phyloP scores from a whole-genome alignment of 1,284 basidiomycete genomes.

The Xanthoconium separans region DNA sequence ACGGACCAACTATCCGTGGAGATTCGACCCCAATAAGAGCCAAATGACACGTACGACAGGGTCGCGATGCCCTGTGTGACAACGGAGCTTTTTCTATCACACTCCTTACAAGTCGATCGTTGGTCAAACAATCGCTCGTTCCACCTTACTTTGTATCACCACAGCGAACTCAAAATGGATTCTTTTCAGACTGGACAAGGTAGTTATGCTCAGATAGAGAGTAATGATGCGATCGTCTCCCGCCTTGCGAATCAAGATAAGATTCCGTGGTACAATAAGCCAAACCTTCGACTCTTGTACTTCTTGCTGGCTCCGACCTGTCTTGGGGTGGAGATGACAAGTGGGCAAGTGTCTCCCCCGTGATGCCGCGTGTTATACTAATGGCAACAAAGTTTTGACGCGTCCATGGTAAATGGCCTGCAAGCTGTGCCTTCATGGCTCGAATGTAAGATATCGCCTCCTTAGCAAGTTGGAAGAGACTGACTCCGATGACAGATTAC shows the following conservation, averaged over 20 bases:
- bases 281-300: slow-evolving; percentile 19
- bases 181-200: too few species aligned
- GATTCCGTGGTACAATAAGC: slow-evolving; percentile 56
- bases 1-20: too few species aligned
- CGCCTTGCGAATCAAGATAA: slow-evolving; percentile 46
- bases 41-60: too few species aligned
- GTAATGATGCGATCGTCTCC: slow-evolving; percentile 41
- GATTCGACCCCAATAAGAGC: too few species aligned
- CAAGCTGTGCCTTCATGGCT: slow-evolving; percentile 23
- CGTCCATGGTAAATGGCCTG: slow-evolving; percentile 17
- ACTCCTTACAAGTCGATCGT: too few species aligned
- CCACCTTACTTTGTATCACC: too few species aligned
- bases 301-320: slow-evolving; percentile 55
- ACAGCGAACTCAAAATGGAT: too few species aligned
- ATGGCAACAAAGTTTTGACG: slow-evolving; percentile 14
- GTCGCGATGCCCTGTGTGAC: too few species aligned
- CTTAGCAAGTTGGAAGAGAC: background rate
- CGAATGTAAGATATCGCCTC: slow-evolving; percentile 13
- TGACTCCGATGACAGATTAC: slow-evolving; percentile 13
- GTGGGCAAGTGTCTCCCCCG: slow-evolving; percentile 44
- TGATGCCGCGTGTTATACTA: background rate
- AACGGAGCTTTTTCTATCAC: too few species aligned
- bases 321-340: slow-evolving; percentile 62
- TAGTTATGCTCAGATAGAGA: background rate
- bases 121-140: too few species aligned